phyloP scores from a whole-genome alignment of 192 early-diverging fungal genomes.

The Dimargaris xerosporica region DNA sequence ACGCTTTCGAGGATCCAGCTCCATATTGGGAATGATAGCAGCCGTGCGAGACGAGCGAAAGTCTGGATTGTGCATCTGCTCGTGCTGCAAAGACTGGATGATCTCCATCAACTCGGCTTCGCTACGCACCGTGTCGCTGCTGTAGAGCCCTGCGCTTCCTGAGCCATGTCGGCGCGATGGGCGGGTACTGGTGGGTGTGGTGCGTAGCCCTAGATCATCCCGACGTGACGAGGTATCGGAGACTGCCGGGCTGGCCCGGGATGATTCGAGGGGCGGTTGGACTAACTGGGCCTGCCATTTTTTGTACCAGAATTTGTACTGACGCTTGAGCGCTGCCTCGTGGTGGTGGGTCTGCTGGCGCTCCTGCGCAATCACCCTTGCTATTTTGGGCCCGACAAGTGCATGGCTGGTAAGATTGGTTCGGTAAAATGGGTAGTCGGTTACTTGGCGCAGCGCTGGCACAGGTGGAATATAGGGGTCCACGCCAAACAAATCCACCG shows the following conservation, averaged over 20 bases:
- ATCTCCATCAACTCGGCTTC: conserved; percentile 65
- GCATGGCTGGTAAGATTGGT: background rate
- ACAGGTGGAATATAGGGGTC: background rate
- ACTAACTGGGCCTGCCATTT: background rate
- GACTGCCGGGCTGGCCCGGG: background rate
- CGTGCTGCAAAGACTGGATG: conserved; percentile 51
- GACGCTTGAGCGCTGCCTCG: background rate
- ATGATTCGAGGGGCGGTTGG: background rate
- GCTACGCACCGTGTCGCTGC: conserved; percentile 55
- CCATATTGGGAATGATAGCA: conserved; percentile 59
- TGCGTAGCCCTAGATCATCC: background rate
- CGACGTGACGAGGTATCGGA: background rate
- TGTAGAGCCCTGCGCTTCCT: conserved; percentile 18
- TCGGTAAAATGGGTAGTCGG: conserved; percentile 7
- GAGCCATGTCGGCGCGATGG: background rate
- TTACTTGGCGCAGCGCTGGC: no score
- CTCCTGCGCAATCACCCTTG: background rate
- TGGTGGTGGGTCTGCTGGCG: background rate
- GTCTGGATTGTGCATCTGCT: conserved; percentile 55
- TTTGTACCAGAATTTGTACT: background rate
- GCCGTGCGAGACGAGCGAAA: conserved; percentile 51
- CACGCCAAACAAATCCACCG: background rate
- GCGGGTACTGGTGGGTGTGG: background rate
- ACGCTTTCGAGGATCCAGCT: conserved; percentile 38
- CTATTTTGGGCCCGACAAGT: background rate